Base-by-base conservation (phyloP, 139 green algal species). In the Gonium pectorale region DNA sequence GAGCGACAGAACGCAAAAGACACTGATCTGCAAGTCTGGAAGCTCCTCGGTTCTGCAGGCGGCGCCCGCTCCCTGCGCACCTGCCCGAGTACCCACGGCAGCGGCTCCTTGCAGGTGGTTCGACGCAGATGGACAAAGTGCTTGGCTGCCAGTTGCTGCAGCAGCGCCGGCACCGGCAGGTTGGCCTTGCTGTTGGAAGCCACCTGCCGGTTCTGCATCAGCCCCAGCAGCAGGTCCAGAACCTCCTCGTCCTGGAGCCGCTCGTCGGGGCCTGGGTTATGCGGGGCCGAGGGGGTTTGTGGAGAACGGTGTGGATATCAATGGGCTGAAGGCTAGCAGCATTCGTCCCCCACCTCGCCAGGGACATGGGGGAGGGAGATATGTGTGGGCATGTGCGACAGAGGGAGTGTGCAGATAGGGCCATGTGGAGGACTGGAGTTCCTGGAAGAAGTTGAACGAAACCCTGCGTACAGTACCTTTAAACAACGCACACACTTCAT, bases 171-270 rank as follows among this genome's bases (percentile, higher is more conserved):
- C 5, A 67, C 27, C 24, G 59, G 52, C 59, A 82, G 40, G 37
- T 72, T 44, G 6, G 49, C 21, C 33, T 3, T 31, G 35, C 15
- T n/a, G 37, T 3, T 3, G 59, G 54, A 38, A n/a, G 59, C 40
- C 17, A 68, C 29, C 75, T 82, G 75, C 11, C 75, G 75, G 75
- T 82, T 82, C 75, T 82, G 75, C 78, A 84, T 74, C 29, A 84
- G 78, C 5, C 44, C 78, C 78, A 84, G 38, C 44, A 84, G 63
- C 44, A 84, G 44, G 78, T 84, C 78, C 62, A 84, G 29, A 19
- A 74, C 63, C n/a, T 84, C 78, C 8, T 31, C 29, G 43, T 74
- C 62, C 26, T 54, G 62, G 9, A 84, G 78, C 78, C 78, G 78
- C 63, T 84, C 78, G 59, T 84, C 78, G 24, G 63, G 44, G 62